Evolutionary conservation across 352 stramenopile genomes (phyloP).

Genomic region (Phytophthora nicotianae): DNA sequence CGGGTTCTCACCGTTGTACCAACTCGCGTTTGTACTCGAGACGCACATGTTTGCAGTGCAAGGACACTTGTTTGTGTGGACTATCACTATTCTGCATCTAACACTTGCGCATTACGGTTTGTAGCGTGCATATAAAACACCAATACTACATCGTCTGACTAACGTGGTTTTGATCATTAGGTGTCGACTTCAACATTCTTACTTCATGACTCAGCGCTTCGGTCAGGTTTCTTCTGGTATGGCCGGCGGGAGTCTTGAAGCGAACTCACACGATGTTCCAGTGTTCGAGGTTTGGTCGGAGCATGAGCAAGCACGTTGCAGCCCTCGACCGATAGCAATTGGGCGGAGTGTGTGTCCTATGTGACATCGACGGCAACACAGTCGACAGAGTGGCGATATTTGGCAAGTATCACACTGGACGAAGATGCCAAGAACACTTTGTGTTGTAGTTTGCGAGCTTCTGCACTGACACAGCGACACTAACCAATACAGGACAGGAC

Average conservation of each 20-base stretch:
- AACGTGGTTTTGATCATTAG: neutral
- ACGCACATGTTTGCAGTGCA: constrained; percentile 27
- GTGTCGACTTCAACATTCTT: neutral
- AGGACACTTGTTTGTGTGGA: constrained; percentile 16
- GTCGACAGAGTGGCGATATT: constrained; percentile 49
- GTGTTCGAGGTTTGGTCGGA: neutral
- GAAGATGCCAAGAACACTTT: constrained; percentile 44
- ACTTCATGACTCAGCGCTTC: neutral
- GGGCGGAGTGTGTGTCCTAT: constrained; percentile 35
- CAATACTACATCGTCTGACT: neutral
- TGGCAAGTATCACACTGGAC: constrained; percentile 55
- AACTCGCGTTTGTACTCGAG: constrained; percentile 48
- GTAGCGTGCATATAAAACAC: too few species aligned
- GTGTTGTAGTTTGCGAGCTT: constrained; percentile 36
- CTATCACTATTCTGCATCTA: neutral
- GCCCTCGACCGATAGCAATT: constrained; percentile 15
- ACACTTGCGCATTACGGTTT: neutral
- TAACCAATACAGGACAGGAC: constrained; percentile 9
- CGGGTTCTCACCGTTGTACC: constrained; percentile 26
- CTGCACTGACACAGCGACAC: constrained; percentile 40
- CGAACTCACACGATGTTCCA: constrained; percentile 13
- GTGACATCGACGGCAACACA: constrained; percentile 64
- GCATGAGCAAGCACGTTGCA: constrained; percentile 15
- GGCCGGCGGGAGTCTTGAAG: constrained; percentile 5
- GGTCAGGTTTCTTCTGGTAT: constrained; percentile 21